These are phyloP conservation scores for Pyrenopolyporus hunteri DNA, from an alignment of 495 filamentous ascomycete genomes.

Conservation along the genomic window DNA sequence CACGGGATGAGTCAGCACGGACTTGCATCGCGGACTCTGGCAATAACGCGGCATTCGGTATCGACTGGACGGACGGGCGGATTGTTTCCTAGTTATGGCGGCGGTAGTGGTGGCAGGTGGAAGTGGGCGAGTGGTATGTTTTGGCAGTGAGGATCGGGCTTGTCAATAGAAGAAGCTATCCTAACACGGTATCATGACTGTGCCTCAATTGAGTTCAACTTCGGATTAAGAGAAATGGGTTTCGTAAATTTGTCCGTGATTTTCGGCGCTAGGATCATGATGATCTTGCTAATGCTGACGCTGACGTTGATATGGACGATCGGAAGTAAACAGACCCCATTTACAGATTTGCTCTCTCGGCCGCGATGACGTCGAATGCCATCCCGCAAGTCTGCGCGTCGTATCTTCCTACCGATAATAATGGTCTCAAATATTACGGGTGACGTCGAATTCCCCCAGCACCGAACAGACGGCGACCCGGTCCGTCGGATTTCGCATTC, in stretches of 20 bases:
- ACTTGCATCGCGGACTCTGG: not conserved
- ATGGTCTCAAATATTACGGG: too few relatives aligned
- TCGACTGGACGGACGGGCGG: not conserved
- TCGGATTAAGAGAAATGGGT: too few relatives aligned
- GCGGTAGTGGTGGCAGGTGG: not conserved
- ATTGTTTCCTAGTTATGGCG: not conserved
- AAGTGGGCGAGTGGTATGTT: not conserved
- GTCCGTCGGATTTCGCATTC: too few relatives aligned
- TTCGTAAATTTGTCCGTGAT: not conserved
- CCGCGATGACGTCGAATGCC: not conserved
- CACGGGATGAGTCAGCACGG: conserved; percentile 14
- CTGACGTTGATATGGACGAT: not conserved
- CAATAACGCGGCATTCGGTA: conserved; percentile 16
- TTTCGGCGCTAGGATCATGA: not conserved
- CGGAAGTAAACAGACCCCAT: not conserved
- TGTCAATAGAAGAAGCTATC: conserved; percentile 22
- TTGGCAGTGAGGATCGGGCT: not conserved
- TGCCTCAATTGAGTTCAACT: too few relatives aligned
- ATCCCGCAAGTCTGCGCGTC: too few relatives aligned
- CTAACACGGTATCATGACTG: too few relatives aligned
- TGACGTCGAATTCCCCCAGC: too few relatives aligned
- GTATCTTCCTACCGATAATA: too few relatives aligned
- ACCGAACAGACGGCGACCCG: too few relatives aligned
- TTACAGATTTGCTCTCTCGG: too few relatives aligned
- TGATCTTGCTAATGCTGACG: not conserved